These are phyloP conservation scores for Metarhizium brunneum DNA, from an alignment of 2,329 filamentous ascomycete genomes.

Conservation along the genomic window DNA sequence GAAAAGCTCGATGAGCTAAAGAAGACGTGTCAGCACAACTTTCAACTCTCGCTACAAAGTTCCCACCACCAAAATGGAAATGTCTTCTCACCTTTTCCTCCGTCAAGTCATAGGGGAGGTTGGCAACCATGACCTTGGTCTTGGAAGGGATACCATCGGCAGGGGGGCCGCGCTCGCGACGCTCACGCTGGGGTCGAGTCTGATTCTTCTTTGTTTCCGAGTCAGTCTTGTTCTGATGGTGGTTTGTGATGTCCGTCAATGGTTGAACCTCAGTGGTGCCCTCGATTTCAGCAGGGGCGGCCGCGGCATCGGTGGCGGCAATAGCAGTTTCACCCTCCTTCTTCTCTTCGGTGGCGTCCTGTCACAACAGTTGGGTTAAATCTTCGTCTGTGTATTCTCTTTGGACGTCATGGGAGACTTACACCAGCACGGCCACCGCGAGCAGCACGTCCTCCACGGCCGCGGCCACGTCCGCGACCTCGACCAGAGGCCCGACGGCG, in stretches of 20 bases:
- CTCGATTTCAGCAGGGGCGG: constrained; percentile 35
- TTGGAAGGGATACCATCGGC: constrained; percentile 97
- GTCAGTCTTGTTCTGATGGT: constrained; percentile 44
- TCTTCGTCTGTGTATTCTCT: constrained; percentile 10
- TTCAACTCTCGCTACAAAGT: constrained; percentile 5
- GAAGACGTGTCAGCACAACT: background rate
- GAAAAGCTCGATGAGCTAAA: constrained; percentile 96
- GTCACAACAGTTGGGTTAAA: constrained; percentile 9
- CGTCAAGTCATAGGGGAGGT: constrained; percentile 94
- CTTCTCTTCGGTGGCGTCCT: constrained; percentile 32
- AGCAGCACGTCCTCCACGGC: constrained; percentile 55
- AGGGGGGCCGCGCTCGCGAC: constrained; percentile 81
- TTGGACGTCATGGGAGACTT: constrained; percentile 13
- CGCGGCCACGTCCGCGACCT: constrained; percentile 60
- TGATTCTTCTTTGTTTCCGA: constrained; percentile 50
- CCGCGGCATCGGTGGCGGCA: constrained; percentile 35
- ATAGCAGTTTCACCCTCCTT: constrained; percentile 32
- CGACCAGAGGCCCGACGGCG: constrained; percentile 55
- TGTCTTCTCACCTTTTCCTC: constrained; percentile 76
- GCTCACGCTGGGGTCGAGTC: constrained; percentile 48
- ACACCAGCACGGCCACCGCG: constrained; percentile 42
- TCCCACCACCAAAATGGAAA: background rate
- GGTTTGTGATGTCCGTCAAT: constrained; percentile 53
- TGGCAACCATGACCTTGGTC: constrained; percentile 99
- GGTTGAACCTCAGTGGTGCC: constrained; percentile 45